A percentile compares a stretch with the other conserved stretches of the same genome.
Evolutionary conservation across 768 basidiomycete genomes (phyloP).

Genomic region (Clitopilus hobsonii): DNA sequence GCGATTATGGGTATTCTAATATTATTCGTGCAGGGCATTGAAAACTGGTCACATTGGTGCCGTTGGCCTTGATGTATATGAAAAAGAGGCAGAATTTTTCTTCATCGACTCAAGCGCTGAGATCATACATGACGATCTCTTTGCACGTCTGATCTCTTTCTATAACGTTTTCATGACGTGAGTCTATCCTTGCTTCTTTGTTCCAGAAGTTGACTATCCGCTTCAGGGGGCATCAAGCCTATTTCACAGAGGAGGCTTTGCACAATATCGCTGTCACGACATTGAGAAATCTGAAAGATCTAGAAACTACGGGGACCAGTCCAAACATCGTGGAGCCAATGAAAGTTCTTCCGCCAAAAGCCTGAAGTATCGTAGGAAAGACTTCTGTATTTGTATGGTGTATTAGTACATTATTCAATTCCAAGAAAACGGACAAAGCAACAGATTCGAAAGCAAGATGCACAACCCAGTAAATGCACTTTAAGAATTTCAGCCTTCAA

Average conservation of each 20-base stretch:
- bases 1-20: background rate
- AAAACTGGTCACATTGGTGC: slow-evolving; percentile 35
- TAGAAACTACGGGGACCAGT: slow-evolving; percentile 27
- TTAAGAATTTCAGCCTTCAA: slow-evolving; percentile 34
- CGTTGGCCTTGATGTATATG: slow-evolving; percentile 41
- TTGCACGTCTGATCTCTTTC: slow-evolving; percentile 39
- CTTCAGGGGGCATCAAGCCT: slow-evolving; percentile 39
- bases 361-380: no score
- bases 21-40: slow-evolving; percentile 20
- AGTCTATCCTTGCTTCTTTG: slow-evolving; percentile 1
- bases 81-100: slow-evolving; percentile 36
- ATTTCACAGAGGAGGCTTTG: slow-evolving; percentile 35
- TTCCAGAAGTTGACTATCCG: background rate
- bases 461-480: background rate
- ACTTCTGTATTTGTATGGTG: no score
- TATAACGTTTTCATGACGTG: slow-evolving; percentile 44
- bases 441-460: background rate
- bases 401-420: no score
- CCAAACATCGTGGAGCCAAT: slow-evolving; percentile 15
- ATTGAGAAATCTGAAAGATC: slow-evolving; percentile 26
- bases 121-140: slow-evolving; percentile 39
- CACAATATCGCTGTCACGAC: slow-evolving; percentile 36
- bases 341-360: background rate
- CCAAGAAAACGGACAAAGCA: background rate
- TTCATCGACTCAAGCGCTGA: slow-evolving; percentile 38